Evolutionary conservation across 441 rosid species (phyloP), one percentile per base, ranked within the genome.

Genomic region (Pelargonium australe): DNA sequence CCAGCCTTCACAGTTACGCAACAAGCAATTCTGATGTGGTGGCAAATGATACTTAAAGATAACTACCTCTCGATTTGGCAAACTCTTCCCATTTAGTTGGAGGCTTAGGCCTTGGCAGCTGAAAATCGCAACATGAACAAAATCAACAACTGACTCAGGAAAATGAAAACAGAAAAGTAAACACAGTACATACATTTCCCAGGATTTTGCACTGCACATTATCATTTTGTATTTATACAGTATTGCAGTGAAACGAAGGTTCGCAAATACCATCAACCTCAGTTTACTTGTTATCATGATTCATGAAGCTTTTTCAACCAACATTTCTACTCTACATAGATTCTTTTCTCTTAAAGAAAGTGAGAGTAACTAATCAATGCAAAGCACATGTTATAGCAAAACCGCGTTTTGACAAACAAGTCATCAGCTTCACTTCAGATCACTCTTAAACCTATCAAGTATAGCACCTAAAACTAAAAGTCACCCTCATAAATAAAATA

Each of bases 61-160:
- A 49, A 61, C 53, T 60, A 88, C 96, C 96, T 83, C 75, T 89
- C 72, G 80, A 73, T 76, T 85, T 71, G 69, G 91, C 86, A 73
- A 86, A 86, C 66, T 53, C 14, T 74, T 88, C 89, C 91, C 94
- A 88, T 71, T 82, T 86, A 37, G 91, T 82, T 34, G 84, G 86
- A 76, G 91, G 85, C 75, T 82, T 80, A 67, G 87, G 85, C 84
- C 72, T 85, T 14, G 94, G 94, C 65, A 86, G 73, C 94, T 88
- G 88, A 76, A 80, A 82, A 71, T 41, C 7, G 75, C 43, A 77
- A 14, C 14, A 45, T 17, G 51, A 63, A 23, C 16, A 5, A 31
- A 64, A 40, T 40, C n/a, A 37, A 11, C 49, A 64, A 64, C 65
- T 28, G 65, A 63, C 8, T 28, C 8, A 25, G 16, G 31, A 60